These are phyloP conservation scores for Hyphopichia burtonii DNA, from an alignment of 1,139 yeast species.

Conservation along the genomic window DNA sequence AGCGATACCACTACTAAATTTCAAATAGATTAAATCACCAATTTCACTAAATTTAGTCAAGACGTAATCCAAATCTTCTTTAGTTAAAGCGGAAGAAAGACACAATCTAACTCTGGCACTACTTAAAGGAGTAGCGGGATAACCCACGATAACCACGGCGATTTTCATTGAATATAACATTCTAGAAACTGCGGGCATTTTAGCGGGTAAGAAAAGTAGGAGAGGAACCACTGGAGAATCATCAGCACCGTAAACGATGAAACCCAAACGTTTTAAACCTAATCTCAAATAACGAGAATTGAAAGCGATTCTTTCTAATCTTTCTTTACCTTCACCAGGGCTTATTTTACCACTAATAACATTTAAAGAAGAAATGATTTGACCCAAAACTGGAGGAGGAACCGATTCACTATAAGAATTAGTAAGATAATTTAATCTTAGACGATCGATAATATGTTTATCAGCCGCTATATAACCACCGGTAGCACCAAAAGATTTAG, in stretches of 20 bases:
- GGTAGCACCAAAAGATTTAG: slow-evolving; percentile 97
- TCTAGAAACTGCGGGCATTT: slow-evolving; percentile 91
- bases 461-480: slow-evolving; percentile 93
- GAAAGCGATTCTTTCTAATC: slow-evolving; percentile 91
- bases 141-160: slow-evolving; percentile 95
- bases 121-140: slow-evolving; percentile 94
- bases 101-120: slow-evolving; percentile 92
- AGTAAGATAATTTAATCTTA: slow-evolving; percentile 73
- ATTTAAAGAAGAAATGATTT: slow-evolving; percentile 76
- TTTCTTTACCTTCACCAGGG: slow-evolving; percentile 92
- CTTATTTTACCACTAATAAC: slow-evolving; percentile 78
- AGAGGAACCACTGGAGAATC: slow-evolving; percentile 96
- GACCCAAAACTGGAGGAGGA: slow-evolving; percentile 88
- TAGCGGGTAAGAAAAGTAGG: slow-evolving; percentile 82
- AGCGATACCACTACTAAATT: slow-evolving; percentile 74
- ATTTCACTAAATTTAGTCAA: slow-evolving; percentile 71
- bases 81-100: slow-evolving; percentile 87
- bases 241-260: slow-evolving; percentile 90
- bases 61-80: slow-evolving; percentile 86
- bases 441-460: slow-evolving; percentile 64
- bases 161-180: slow-evolving; percentile 74
- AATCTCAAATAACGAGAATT: slow-evolving; percentile 89
- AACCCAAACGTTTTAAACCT: slow-evolving; percentile 89
- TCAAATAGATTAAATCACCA: slow-evolving; percentile 75
- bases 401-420: slow-evolving; percentile 80